These are phyloP conservation scores for Arthrobotrys megalospora DNA, from an alignment of 2,329 filamentous ascomycete species.

Conservation along the genomic window DNA sequence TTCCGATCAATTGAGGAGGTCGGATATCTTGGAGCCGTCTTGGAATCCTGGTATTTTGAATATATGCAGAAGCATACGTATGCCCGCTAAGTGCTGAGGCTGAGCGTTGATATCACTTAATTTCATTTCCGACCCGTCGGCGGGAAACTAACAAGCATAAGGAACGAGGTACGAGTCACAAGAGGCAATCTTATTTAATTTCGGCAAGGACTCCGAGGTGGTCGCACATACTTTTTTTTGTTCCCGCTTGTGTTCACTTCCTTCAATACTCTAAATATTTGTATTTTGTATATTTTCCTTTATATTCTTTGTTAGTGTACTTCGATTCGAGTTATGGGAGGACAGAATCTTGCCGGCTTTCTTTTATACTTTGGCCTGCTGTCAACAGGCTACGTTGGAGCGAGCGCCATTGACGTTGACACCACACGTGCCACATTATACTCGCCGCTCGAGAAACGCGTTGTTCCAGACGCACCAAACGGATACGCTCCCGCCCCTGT, in stretches of 20 bases:
- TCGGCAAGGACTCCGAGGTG: conserved; percentile 22
- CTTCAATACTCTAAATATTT: conserved; percentile 10
- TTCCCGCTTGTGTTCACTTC: conserved; percentile 1
- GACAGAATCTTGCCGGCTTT: conserved; percentile 30
- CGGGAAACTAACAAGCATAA: background rate
- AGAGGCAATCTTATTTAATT: conserved; percentile 40
- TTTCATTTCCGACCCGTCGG: conserved; percentile 5
- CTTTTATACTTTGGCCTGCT: conserved; percentile 42
- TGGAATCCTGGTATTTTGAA: conserved; percentile 27
- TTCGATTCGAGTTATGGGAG: conserved; percentile 35
- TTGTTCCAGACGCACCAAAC: conserved; percentile 51
- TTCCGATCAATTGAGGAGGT: conserved; percentile 42
- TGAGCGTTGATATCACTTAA: conserved; percentile 17
- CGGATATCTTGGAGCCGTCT: conserved; percentile 23
- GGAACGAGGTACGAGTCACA: conserved; percentile 5
- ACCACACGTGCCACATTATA: conserved; percentile 17
- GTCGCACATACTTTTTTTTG: conserved; percentile 1
- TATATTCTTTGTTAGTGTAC: conserved; percentile 10
- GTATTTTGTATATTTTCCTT: conserved; percentile 25
- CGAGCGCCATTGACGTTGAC: conserved; percentile 19
- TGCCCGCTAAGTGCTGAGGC: conserved; percentile 35
- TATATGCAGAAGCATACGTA: conserved; percentile 36
- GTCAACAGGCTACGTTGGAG: conserved; percentile 27
- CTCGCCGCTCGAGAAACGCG: conserved; percentile 31
- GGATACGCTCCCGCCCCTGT: conserved; percentile 53